A percentile compares a stretch with the other conserved stretches of the same genome.
These are phyloP conservation scores for Heliamphora pulchella DNA, from an alignment of 179 eudicot genomes.

Conservation along the genomic window DNA sequence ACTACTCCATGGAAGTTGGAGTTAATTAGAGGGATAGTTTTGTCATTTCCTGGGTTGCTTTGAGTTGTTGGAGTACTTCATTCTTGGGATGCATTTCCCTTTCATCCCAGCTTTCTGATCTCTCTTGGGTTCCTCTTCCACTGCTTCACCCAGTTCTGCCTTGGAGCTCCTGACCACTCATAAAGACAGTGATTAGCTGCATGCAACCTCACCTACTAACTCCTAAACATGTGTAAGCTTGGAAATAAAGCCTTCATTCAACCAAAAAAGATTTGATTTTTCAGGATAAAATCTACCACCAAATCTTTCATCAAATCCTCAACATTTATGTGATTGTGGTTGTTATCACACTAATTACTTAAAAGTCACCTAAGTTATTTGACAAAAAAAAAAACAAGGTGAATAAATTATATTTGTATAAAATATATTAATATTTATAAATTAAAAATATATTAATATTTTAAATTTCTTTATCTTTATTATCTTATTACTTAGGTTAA, in stretches of 20 bases:
- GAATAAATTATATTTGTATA: too few species aligned
- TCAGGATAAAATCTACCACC: too few species aligned
- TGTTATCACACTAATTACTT: too few species aligned
- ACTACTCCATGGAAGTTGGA: background rate
- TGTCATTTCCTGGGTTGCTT: conserved; percentile 23
- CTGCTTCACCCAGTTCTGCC: conserved; percentile 28
- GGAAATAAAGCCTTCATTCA: background rate
- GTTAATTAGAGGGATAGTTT: background rate
- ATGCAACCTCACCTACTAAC: background rate
- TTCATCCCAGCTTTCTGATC: conserved; percentile 25
- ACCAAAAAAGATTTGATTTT: background rate
- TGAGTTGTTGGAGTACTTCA: conserved; percentile 26
- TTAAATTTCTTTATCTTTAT: too few species aligned
- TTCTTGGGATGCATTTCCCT: conserved; percentile 52
- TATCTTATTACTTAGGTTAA: too few species aligned
- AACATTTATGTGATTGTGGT: too few species aligned
- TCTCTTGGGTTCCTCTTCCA: conserved; percentile 24
- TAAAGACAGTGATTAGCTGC: background rate
- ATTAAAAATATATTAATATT: too few species aligned
- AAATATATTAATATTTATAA: too few species aligned
- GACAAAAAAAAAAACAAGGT: too few species aligned
- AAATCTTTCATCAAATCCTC: too few species aligned
- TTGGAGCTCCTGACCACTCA: conserved; percentile 18
- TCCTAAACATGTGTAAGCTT: background rate
- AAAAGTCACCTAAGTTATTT: too few species aligned